Base-by-base conservation (phyloP, 306 rosid genomes). In the Mimosa pudica region DNA sequence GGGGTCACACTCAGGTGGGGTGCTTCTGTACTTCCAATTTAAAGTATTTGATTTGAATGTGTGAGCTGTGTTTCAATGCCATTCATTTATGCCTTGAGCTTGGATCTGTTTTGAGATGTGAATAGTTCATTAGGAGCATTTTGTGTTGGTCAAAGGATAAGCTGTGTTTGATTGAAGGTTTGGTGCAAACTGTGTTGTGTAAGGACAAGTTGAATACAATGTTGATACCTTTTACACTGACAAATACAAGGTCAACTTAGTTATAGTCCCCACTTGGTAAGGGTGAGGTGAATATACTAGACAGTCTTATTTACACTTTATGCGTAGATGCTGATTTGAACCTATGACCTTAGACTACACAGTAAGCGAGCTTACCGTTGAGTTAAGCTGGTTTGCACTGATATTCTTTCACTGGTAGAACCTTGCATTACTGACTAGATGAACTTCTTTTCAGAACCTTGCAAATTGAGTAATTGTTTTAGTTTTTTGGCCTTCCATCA, bases 1-100 rank as follows among this genome's bases (percentile, higher is more conserved):
- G 96, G 66, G 99, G 94, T n/a, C 98, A 96, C 60, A 88, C 87
- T 47, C 95, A 91, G 99, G 99, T 95, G 84, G 30, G 84, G 30
- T 24, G 30, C 30, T 24, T 24, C 30, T 24, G 30, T 51, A 36
- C 10, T 65, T 67, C 9, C 11, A 44, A 7, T 76, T 62, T 7
- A 30, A 58, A 24, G 24, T 5, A 11, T 32, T 11, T 70, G 10
- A 10, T 32, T 75, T 4, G 1, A 8, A 42, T 55, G 17, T 58
- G 78, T 35, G 42, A 35, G 44, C 9, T 54, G 8, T 36, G 51
- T 55, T 36, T 54, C 36, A 33, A 33, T n/a, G 77, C 4, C 64
- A 8, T 73, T 52, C 33, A 2, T 73, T 8, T 16, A 42, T 35
- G 45, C 18, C 4, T 73, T 52, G 65, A 24, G 36, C 5, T 33